phyloP scores from a whole-genome alignment of 2,329 filamentous ascomycete genomes.

The Monosporascus sp. region DNA sequence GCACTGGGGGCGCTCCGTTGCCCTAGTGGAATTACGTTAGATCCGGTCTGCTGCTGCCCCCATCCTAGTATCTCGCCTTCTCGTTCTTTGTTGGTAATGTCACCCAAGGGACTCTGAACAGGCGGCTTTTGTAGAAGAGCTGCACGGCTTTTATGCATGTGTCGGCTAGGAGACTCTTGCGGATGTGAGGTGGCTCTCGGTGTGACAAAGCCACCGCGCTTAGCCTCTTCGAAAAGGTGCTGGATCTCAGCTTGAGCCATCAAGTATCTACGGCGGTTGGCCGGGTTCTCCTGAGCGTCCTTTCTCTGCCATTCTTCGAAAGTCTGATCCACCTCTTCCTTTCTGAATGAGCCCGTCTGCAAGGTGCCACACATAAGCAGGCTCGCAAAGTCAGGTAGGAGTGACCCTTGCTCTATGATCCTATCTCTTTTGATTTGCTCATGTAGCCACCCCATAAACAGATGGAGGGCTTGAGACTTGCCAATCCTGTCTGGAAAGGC shows the following conservation, averaged over 20 bases:
- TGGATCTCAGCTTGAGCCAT: constrained; percentile 19
- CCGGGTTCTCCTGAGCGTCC: constrained; percentile 13
- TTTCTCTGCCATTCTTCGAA: constrained; percentile 19
- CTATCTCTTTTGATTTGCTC: constrained; percentile 20
- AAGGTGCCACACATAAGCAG: constrained; percentile 11
- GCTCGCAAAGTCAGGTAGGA: constrained; percentile 15
- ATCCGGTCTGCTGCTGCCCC: constrained; percentile 6
- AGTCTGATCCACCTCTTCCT: constrained; percentile 9
- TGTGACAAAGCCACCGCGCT: background rate
- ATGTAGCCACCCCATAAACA: constrained; percentile 22
- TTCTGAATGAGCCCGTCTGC: constrained; percentile 7
- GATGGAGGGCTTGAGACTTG: constrained; percentile 9
- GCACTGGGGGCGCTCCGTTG: background rate
- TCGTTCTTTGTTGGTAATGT: constrained; percentile 1
- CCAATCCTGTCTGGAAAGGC: background rate
- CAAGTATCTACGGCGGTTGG: constrained; percentile 21
- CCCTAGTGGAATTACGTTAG: constrained; percentile 12
- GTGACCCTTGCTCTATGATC: constrained; percentile 9
- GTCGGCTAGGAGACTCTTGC: background rate
- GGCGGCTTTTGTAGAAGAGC: constrained; percentile 1
- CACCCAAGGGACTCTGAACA: background rate
- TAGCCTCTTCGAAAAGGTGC: constrained; percentile 7
- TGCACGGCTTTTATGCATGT: background rate
- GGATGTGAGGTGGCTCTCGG: background rate
- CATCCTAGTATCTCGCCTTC: background rate